phyloP scores from a whole-genome alignment of 768 basidiomycete genomes.

The Phanerochaete carnosa region DNA sequence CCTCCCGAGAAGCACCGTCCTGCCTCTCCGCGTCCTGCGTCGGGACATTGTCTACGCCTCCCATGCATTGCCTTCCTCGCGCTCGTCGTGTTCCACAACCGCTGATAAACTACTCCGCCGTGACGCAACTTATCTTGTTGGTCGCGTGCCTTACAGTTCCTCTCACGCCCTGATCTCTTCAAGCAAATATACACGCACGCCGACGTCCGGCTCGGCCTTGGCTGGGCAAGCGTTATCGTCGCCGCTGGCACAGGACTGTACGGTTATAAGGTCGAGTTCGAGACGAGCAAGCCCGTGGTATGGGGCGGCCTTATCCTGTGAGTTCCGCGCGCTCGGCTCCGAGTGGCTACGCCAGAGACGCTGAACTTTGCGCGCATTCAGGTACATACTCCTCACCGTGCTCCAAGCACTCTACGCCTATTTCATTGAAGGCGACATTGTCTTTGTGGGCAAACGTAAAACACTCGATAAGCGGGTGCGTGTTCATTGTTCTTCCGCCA shows the following conservation, averaged over 20 bases:
- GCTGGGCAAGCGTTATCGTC: conserved; percentile 83
- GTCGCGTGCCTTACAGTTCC: conserved; percentile 49
- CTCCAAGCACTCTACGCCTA: conserved; percentile 81
- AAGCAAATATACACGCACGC: conserved; percentile 85
- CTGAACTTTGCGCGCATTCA: conserved; percentile 26
- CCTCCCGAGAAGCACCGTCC: neutral
- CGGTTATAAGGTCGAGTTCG: conserved; percentile 86
- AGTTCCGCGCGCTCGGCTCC: conserved; percentile 29
- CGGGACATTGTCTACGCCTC: conserved; percentile 16
- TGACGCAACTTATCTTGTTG: neutral
- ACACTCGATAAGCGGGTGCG: conserved; percentile 82
- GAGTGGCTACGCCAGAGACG: neutral
- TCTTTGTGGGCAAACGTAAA: conserved; percentile 89
- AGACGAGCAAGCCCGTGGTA: conserved; percentile 78
- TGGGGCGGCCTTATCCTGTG: conserved; percentile 77
- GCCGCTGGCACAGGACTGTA: conserved; percentile 82
- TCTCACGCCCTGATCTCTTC: conserved; percentile 79
- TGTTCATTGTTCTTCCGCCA: no score
- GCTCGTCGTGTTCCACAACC: neutral
- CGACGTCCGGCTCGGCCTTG: conserved; percentile 82
- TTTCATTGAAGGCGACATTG: conserved; percentile 77
- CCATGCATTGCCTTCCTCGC: neutral
- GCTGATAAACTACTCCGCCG: conserved; percentile 1
- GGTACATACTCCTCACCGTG: conserved; percentile 72
- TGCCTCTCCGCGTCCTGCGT: neutral